Conservation (phyloP, 2,329 filamentous ascomycete species). For the Hymenoscyphus repandus region DNA sequence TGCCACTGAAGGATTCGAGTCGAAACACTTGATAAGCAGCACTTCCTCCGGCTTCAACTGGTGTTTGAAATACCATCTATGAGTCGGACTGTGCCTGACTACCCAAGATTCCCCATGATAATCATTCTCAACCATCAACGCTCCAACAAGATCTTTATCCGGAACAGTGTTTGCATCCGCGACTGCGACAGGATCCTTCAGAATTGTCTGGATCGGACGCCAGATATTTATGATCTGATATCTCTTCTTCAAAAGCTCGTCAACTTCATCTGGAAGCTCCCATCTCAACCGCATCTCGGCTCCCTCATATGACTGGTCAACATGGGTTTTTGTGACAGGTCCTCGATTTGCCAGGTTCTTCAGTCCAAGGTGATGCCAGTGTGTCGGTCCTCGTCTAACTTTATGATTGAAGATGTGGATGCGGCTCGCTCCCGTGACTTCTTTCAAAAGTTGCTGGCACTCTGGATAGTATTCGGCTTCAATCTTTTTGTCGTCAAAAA, state of each 20-base stretch:
- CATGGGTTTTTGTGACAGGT: slow-evolving; percentile 68
- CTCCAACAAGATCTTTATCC: slow-evolving; percentile 60
- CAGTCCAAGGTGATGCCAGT: slow-evolving; percentile 4
- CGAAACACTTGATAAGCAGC: slow-evolving; percentile 74
- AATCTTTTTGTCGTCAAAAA: slow-evolving; percentile 64
- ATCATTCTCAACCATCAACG: slow-evolving; percentile 67
- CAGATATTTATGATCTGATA: slow-evolving; percentile 85
- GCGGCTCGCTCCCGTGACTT: slow-evolving; percentile 33
- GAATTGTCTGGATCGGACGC: slow-evolving; percentile 51
- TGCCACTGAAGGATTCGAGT: slow-evolving; percentile 40
- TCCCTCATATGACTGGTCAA: slow-evolving; percentile 69
- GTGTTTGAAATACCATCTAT: slow-evolving; percentile 76
- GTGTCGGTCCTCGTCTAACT: slow-evolving; percentile 49
- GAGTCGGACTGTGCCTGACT: slow-evolving; percentile 54
- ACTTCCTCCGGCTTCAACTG: slow-evolving; percentile 55
- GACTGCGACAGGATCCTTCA: slow-evolving; percentile 51
- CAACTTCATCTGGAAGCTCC: slow-evolving; percentile 57
- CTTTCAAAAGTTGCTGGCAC: slow-evolving; percentile 63
- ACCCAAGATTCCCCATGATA: slow-evolving; percentile 70
- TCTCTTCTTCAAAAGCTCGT: slow-evolving; percentile 55
- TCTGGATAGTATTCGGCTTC: slow-evolving; percentile 73
- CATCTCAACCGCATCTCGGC: slow-evolving; percentile 66
- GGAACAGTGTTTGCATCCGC: slow-evolving; percentile 49
- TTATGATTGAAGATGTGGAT: slow-evolving; percentile 82
- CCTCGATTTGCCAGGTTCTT: slow-evolving; percentile 36